phyloP scores from a whole-genome alignment of 108 stramenopile species.

The Cyclostephanos tholiformis region DNA sequence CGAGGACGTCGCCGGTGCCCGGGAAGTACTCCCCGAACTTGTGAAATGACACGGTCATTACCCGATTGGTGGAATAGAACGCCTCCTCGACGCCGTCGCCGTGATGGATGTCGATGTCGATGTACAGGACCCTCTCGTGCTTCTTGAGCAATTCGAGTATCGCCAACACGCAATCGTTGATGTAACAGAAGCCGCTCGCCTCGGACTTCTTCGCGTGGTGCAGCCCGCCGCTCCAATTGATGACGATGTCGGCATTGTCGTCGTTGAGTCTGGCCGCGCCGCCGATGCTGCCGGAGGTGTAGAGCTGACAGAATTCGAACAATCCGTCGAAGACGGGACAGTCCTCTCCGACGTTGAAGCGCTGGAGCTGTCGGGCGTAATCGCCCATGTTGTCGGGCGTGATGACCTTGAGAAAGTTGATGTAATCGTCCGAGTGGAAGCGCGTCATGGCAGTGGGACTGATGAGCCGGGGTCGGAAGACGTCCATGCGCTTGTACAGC shows the following conservation, averaged over 20 bases:
- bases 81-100: slow-evolving; percentile 99
- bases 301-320: slow-evolving; percentile 95
- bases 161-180: slow-evolving; percentile 99
- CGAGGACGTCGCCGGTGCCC: slow-evolving; percentile 96
- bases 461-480: slow-evolving; percentile 94
- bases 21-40: slow-evolving; percentile 99
- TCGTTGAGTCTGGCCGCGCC: slow-evolving; percentile 96
- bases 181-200: slow-evolving; percentile 95
- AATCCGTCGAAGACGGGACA: slow-evolving; percentile 99
- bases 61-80: slow-evolving; percentile 98
- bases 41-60: slow-evolving; percentile 99
- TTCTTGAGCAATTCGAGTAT: slow-evolving; percentile 98
- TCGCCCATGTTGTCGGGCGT: slow-evolving; percentile 89
- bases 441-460: slow-evolving; percentile 88
- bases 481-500: slow-evolving; percentile 97
- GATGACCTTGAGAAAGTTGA: slow-evolving; percentile 88
- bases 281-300: slow-evolving; percentile 94
- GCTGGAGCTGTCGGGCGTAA: slow-evolving; percentile 73
- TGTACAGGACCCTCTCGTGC: slow-evolving; percentile 98
- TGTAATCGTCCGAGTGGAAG: slow-evolving; percentile 97
- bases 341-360: slow-evolving; percentile 97
- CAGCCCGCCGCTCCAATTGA: slow-evolving; percentile 99
- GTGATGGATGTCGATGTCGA: slow-evolving; percentile 99
- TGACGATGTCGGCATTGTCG: slow-evolving; percentile 91
- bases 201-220: slow-evolving; percentile 99